Conservation (phyloP, 371 early-diverging fungal species). For the Haplosporangium sp. region DNA sequence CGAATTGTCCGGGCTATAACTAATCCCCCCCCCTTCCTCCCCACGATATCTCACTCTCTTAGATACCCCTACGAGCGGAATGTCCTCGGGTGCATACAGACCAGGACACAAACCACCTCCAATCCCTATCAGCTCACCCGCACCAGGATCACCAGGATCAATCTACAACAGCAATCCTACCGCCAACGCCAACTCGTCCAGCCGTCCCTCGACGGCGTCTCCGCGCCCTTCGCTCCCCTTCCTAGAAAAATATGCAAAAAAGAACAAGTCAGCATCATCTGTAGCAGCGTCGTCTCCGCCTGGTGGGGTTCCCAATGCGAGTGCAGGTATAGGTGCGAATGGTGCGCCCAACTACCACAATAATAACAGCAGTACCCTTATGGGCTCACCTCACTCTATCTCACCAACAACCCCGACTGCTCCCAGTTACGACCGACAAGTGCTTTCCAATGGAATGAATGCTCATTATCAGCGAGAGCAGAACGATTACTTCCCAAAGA, state of each 20-base stretch:
- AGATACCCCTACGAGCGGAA: constrained; percentile 11
- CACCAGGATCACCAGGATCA: constrained; percentile 23
- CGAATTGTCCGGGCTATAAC: neutral
- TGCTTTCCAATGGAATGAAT: constrained; percentile 31
- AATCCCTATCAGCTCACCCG: constrained; percentile 21
- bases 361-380: constrained; percentile 28
- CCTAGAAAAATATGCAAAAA: constrained; percentile 55
- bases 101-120: constrained; percentile 54
- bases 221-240: constrained; percentile 47
- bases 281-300: constrained; percentile 32
- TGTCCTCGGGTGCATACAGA: constrained; percentile 51
- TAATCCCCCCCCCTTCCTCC: neutral
- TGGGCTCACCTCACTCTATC: constrained; percentile 45
- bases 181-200: constrained; percentile 26
- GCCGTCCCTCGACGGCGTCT: constrained; percentile 34
- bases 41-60: neutral
- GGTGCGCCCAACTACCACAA: constrained; percentile 14
- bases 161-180: constrained; percentile 3
- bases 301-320: constrained; percentile 5
- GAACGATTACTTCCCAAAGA: constrained; percentile 47
- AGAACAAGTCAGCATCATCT: constrained; percentile 35
- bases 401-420: constrained; percentile 56
- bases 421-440: constrained; percentile 47
- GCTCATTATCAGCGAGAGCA: constrained; percentile 44
- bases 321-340: no score